Percentiles rank a stretch among this genome's conserved stretches.
phyloP scores from a whole-genome alignment of 2,329 filamentous ascomycete species.

The Magnaporthiopsis poae region DNA sequence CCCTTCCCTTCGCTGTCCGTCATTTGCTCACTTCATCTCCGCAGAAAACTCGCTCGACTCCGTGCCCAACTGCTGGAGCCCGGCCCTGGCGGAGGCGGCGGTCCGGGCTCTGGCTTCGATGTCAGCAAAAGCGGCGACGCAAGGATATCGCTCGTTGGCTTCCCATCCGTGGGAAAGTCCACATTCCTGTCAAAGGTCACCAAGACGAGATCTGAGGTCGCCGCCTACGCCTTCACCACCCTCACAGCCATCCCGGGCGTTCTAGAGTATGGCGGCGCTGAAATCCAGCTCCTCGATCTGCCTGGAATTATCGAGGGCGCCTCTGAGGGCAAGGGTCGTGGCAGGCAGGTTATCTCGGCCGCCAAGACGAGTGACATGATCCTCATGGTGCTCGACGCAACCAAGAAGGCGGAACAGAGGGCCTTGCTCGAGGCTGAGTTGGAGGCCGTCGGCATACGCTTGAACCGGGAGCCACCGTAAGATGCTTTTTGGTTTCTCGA shows the following conservation, averaged over 20 bases:
- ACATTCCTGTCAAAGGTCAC: constrained; percentile 98
- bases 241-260: constrained; percentile 95
- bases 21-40: constrained; percentile 5
- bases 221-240: constrained; percentile 94
- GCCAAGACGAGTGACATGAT: constrained; percentile 97
- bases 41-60: constrained; percentile 86
- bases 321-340: constrained; percentile 87
- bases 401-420: constrained; percentile 89
- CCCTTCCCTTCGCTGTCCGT: no score
- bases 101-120: constrained; percentile 76
- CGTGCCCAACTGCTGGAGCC: constrained; percentile 91
- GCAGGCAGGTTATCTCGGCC: constrained; percentile 90
- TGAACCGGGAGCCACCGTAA: constrained; percentile 85
- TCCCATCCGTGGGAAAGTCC: constrained; percentile 96
- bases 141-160: constrained; percentile 93
- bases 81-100: constrained; percentile 64
- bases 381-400: constrained; percentile 92
- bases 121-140: constrained; percentile 96
- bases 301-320: constrained; percentile 98
- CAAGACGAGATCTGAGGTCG: constrained; percentile 92
- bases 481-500: constrained; percentile 20
- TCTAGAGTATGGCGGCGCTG: constrained; percentile 91
- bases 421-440: constrained; percentile 82
- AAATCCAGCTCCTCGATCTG: constrained; percentile 94
- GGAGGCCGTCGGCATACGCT: constrained; percentile 84